These are phyloP conservation scores for Vaccinium myrtillus DNA, from an alignment of 148 eudicot species.

Conservation along the genomic window DNA sequence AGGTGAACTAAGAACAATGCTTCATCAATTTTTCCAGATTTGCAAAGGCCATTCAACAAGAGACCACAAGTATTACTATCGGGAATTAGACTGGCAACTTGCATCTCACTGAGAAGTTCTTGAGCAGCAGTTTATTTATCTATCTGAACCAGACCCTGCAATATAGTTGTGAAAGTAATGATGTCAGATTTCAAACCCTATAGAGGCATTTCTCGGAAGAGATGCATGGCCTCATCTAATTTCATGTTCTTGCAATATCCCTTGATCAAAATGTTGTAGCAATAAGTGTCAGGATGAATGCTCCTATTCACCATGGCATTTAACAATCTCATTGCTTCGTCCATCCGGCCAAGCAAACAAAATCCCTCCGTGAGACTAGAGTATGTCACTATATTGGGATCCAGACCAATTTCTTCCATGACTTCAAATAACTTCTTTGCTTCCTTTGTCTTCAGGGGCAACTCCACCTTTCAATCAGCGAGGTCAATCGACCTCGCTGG, in stretches of 20 bases:
- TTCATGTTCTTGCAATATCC: slow-evolving; percentile 11
- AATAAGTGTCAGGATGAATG: neutral
- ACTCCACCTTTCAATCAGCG: too few relatives aligned
- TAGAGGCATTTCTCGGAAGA: too few relatives aligned
- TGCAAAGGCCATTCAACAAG: neutral
- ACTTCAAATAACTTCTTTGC: too few relatives aligned
- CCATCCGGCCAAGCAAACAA: slow-evolving; percentile 14
- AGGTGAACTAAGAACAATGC: neutral
- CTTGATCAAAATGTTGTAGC: slow-evolving; percentile 9
- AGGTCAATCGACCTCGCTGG: too few relatives aligned
- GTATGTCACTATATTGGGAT: too few relatives aligned
- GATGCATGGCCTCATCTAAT: too few relatives aligned
- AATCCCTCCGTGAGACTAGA: neutral
- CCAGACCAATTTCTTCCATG: too few relatives aligned
- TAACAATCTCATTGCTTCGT: neutral
- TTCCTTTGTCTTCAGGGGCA: too few relatives aligned
- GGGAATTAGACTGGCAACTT: neutral
- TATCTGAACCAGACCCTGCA: too few relatives aligned
- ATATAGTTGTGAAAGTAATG: too few relatives aligned
- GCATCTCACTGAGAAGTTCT: slow-evolving; percentile 5
- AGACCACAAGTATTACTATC: neutral
- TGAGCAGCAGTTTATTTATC: neutral
- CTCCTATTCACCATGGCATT: neutral
- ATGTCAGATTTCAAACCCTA: too few relatives aligned
- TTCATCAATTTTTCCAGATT: neutral